Base-by-base conservation (phyloP, 2,329 filamentous ascomycete genomes). In the Aspergillus sp. region DNA sequence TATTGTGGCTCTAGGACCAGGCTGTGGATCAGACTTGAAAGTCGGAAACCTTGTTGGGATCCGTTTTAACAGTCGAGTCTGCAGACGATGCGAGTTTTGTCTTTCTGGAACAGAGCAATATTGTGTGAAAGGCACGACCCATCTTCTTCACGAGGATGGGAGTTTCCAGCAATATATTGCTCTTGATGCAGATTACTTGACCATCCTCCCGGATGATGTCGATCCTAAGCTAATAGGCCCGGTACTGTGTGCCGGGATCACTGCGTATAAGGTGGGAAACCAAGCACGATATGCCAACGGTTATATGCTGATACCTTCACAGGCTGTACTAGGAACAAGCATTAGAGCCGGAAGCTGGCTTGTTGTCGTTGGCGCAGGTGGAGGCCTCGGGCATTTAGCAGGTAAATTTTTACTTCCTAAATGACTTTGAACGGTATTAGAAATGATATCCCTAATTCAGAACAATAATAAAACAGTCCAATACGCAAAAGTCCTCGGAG, bases 61-160 rank as follows among this genome's bases (percentile, higher is more conserved):
- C 49, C 69, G 76, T 1, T 80, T 78, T 60, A 61, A 69, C 6
- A 76, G 74, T 50, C 70, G 76, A 0, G 71, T 79, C 17, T 78
- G 77, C 62, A 68, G 77, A 18, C 67, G 75, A 24, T 79, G 76
- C 60, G 74, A 78, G 49, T 78, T 74, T 53, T 78, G 77, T 58
- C 67, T 75, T n/a, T 71, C 72, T 0, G 74, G 72, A 5, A 69
- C 58, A 39, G 77, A 76, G 55, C 74, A 76, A 66, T 72, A 78
- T 58, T 79, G 77, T 44, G 56, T 68, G 26, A 72, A 74, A 36
- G 69, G 73, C 34, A 79, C 74, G 8, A 79, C 79, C 43, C 77
- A 79, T 64, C 63, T 79, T 44, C 76, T 78, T 59, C 76, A 79
- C 55, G 76, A 79, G 52, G 77, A 79, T 57, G 78, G 78, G 0